These are phyloP conservation scores for Clavispora santaluciae DNA, from an alignment of 805 yeast genomes.

Conservation along the genomic window DNA sequence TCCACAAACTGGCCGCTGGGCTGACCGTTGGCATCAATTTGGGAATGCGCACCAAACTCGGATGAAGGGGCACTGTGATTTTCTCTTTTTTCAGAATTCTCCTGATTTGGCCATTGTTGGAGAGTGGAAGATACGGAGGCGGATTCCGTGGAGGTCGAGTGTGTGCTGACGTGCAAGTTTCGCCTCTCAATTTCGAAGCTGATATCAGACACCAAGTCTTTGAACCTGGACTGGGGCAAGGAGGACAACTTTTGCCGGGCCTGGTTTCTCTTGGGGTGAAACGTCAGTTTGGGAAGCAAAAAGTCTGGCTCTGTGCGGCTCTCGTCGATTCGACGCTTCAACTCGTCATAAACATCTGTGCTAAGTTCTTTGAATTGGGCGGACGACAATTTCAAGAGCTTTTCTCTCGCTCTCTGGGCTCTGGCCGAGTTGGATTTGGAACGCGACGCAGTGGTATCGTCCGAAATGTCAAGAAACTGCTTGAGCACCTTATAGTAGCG, in stretches of 20 bases:
- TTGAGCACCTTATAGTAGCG: slow-evolving; percentile 47
- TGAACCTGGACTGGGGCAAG: slow-evolving; percentile 75
- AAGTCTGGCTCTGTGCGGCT: slow-evolving; percentile 55
- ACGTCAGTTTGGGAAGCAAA: slow-evolving; percentile 62
- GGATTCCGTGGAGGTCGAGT: not conserved
- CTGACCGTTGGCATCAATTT: not conserved
- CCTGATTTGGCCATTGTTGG: not conserved
- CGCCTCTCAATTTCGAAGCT: slow-evolving; percentile 81
- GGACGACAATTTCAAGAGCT: slow-evolving; percentile 70
- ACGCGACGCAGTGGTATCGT: slow-evolving; percentile 34
- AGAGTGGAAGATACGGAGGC: not conserved
- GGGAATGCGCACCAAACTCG: not conserved
- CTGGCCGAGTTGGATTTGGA: slow-evolving; percentile 44
- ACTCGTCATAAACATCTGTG: slow-evolving; percentile 92
- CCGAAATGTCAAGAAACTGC: slow-evolving; percentile 47
- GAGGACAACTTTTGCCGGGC: slow-evolving; percentile 89
- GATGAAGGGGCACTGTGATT: not conserved
- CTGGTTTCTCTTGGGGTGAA: slow-evolving; percentile 92
- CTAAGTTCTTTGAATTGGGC: slow-evolving; percentile 86
- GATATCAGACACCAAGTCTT: slow-evolving; percentile 87
- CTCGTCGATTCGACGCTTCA: slow-evolving; percentile 69
- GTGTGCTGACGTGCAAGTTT: slow-evolving; percentile 38
- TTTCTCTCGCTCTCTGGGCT: slow-evolving; percentile 80
- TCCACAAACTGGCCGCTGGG: not conserved
- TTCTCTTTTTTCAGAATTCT: not conserved